Percentiles rank a stretch among this genome's conserved stretches.
Conservation (phyloP, 1,284 basidiomycete species). For the Malassezia psittaci region DNA sequence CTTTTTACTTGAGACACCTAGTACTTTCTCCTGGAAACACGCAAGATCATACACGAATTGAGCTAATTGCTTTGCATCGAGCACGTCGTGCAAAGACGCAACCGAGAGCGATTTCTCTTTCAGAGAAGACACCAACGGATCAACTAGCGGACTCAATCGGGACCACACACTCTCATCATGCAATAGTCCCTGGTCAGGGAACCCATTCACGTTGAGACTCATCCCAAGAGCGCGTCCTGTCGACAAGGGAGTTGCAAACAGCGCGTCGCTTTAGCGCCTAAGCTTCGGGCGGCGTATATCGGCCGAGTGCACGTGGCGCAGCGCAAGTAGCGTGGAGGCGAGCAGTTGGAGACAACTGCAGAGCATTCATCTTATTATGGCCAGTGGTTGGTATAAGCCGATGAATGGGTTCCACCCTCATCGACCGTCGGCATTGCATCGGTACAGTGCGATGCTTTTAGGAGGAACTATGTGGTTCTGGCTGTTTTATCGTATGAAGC, state of each 20-base stretch:
- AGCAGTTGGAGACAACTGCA: too few relatives aligned
- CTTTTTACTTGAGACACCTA: conserved; percentile 27
- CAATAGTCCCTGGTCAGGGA: conserved; percentile 19
- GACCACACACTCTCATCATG: conserved; percentile 11
- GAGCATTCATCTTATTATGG: not conserved
- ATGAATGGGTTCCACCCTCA: conserved; percentile 41
- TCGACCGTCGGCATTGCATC: conserved; percentile 37
- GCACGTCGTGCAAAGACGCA: not conserved
- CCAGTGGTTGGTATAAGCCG: conserved; percentile 34
- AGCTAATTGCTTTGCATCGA: conserved; percentile 14
- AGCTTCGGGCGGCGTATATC: not conserved
- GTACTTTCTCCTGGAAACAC: conserved; percentile 34
- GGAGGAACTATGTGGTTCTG: conserved; percentile 47
- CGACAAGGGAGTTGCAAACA: conserved; percentile 1
- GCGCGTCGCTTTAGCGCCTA: not conserved
- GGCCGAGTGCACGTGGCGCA: conserved; percentile 13
- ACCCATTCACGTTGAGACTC: conserved; percentile 24
- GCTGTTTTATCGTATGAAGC: conserved; percentile 44
- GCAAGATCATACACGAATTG: conserved; percentile 26
- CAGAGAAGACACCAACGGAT: conserved; percentile 14
- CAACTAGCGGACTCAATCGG: conserved; percentile 17
- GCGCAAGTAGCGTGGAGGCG: too few relatives aligned
- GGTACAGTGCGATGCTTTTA: conserved; percentile 36
- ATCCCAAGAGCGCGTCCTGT: conserved; percentile 6
- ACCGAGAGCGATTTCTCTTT: not conserved